These are phyloP conservation scores for Cryoendolithus antarcticus DNA, from an alignment of 2,329 filamentous ascomycete genomes.

Conservation along the genomic window DNA sequence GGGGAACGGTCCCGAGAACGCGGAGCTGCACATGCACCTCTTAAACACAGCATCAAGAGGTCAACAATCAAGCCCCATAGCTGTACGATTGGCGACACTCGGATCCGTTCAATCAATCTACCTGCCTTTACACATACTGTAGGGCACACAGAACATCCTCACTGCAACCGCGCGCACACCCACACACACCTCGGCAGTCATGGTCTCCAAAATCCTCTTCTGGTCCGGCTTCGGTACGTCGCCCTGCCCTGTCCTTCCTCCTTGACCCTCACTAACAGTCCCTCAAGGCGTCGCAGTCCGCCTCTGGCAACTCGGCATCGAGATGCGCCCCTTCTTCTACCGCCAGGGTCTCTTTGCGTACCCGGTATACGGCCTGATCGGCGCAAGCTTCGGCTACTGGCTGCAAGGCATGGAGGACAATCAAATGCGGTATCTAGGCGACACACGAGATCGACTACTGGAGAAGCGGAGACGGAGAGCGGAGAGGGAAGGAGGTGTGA, in stretches of 20 bases:
- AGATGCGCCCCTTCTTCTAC: conserved; percentile 93
- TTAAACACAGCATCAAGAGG: not conserved
- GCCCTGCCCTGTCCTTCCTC: not conserved
- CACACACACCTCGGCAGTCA: conserved; percentile 15
- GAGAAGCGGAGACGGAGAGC: conserved; percentile 80
- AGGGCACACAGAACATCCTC: not conserved
- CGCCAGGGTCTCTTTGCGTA: conserved; percentile 78
- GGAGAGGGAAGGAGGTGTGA: conserved; percentile 42
- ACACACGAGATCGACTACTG: conserved; percentile 67
- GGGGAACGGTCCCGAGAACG: no score
- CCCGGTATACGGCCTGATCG: conserved; percentile 73
- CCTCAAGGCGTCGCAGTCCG: conserved; percentile 72
- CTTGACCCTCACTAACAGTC: conserved; percentile 8
- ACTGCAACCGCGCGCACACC: not conserved
- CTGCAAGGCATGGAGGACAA: conserved; percentile 76
- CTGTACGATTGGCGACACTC: no score
- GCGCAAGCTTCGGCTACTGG: conserved; percentile 95
- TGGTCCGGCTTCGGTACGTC: conserved; percentile 78
- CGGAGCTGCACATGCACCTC: not conserved
- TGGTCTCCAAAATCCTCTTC: conserved; percentile 56
- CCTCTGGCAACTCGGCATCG: conserved; percentile 93
- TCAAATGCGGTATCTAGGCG: conserved; percentile 63
- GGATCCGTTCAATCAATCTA: no score
- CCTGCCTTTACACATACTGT: no score
- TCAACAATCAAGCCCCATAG: not conserved